phyloP scores from a whole-genome alignment of 129 eudicot species.

The Gnaphalium uliginosum region DNA sequence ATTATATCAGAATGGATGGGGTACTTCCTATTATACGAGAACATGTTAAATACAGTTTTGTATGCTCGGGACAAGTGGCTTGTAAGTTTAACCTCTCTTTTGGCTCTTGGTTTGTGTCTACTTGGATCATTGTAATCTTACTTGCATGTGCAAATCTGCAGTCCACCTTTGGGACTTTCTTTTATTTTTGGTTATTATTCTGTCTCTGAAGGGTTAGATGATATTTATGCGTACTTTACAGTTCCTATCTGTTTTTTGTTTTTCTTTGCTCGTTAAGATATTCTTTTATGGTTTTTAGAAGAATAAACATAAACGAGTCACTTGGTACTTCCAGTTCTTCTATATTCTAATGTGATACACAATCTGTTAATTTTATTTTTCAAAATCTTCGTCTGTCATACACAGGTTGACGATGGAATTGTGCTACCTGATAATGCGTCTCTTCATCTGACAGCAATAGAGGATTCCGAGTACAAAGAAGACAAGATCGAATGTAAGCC shows the following conservation, averaged over 20 bases:
- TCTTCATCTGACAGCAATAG: conserved; percentile 89
- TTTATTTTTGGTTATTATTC: background rate
- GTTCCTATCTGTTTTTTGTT: no score
- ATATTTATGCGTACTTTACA: no score
- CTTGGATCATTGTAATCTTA: conserved; percentile 6
- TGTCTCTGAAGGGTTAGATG: background rate
- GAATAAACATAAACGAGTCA: background rate
- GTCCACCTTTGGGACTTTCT: background rate
- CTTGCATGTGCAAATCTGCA: background rate
- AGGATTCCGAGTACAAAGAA: conserved; percentile 98
- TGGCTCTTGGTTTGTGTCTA: background rate
- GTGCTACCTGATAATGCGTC: conserved; percentile 94
- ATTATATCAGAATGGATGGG: conserved; percentile 99
- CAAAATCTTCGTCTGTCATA: conserved; percentile 1
- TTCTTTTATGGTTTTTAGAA: background rate
- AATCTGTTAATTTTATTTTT: background rate
- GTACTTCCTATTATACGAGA: conserved; percentile 85
- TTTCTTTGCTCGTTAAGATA: background rate
- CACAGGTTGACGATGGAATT: conserved; percentile 68
- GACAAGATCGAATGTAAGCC: conserved; percentile 19
- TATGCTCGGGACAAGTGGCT: conserved; percentile 99
- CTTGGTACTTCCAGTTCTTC: background rate
- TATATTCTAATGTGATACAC: background rate
- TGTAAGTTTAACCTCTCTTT: conserved; percentile 43
- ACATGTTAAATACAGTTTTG: conserved; percentile 89